phyloP scores from a whole-genome alignment of 2,329 filamentous ascomycete genomes.

The Penicillium sp. region DNA sequence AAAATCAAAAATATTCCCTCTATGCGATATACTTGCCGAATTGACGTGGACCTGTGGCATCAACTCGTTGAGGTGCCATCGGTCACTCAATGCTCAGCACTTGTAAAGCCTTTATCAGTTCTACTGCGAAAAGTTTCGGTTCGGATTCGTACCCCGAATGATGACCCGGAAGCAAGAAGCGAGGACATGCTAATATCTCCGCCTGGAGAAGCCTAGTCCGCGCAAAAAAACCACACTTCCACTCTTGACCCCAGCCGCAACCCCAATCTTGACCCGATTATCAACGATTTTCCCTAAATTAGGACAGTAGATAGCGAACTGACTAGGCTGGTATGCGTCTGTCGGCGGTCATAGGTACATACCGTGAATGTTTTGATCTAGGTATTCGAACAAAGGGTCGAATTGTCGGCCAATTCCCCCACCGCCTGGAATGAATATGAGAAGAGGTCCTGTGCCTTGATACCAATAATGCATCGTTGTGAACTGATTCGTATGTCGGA shows the following conservation, averaged over 20 bases:
- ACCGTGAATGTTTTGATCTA: not conserved
- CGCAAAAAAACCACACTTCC: not conserved
- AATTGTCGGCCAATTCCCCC: not conserved
- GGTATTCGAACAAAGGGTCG: not conserved
- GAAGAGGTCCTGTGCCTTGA: not conserved
- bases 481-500: not conserved
- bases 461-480: not conserved
- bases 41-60: not conserved
- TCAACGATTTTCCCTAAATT: not conserved
- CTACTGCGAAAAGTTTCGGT: not conserved
- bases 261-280: not conserved
- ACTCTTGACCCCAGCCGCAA: not conserved
- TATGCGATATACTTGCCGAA: not conserved
- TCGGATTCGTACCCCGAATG: not conserved
- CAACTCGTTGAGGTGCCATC: not conserved
- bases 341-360: not conserved
- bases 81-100: not conserved
- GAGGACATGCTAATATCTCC: not conserved
- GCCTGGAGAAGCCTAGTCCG: not conserved
- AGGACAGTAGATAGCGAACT: not conserved
- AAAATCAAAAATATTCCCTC: constrained; percentile 5
- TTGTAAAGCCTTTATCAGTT: not conserved
- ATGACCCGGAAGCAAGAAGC: not conserved
- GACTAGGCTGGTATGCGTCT: not conserved
- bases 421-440: not conserved